Base-by-base conservation (phyloP, 163 green algal genomes). In the Dunaliella salina region DNA sequence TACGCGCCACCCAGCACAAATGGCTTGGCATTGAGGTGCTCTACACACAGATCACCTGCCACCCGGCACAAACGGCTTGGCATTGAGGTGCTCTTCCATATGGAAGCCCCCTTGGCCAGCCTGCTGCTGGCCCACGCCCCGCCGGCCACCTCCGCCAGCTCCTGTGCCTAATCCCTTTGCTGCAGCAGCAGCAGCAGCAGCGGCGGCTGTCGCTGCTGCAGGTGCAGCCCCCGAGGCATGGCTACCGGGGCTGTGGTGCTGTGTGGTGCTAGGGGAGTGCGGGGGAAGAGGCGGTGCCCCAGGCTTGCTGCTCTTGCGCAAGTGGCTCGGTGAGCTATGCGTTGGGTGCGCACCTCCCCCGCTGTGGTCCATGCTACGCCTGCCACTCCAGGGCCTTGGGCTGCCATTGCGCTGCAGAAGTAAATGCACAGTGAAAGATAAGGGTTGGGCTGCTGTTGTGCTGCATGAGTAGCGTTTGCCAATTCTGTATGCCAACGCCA, bases 251-350 rank as follows among this genome's bases (percentile, higher is more conserved):
- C 63, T 75, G 63, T 30, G 63, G 24, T 26, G 63, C 63, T 75
- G 63, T 75, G 63, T 15, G 11, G 22, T 12, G 24, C 63, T 12
- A 75, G 63, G 63, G 22, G 63, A 75, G 24, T 75, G 63, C 4
- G 63, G 63, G 24, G 63, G 63, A 26, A 75, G 63, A 1, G 63
- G 63, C 22, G 63, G 63, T 26, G 63, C 63, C 24, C 63, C 63
- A 75, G 63, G 63, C 63, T 75, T 75, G 63, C 63, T 75, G 63
- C 63, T 29, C 63, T 75, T 75, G 63, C 63, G 63, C 63, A 75
- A 29, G 11, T 75, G 22, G 63, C 63, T 75, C 22, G 63, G 63
- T 75, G 63, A 75, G 11, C 11, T 50, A 8, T 50, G 40, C 3
- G 40, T 8, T 50, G 40, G 40, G 40, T 50, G 40, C 8, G 40